Base-by-base conservation (phyloP, 2,329 filamentous ascomycete species). In the Penicillium sp. region DNA sequence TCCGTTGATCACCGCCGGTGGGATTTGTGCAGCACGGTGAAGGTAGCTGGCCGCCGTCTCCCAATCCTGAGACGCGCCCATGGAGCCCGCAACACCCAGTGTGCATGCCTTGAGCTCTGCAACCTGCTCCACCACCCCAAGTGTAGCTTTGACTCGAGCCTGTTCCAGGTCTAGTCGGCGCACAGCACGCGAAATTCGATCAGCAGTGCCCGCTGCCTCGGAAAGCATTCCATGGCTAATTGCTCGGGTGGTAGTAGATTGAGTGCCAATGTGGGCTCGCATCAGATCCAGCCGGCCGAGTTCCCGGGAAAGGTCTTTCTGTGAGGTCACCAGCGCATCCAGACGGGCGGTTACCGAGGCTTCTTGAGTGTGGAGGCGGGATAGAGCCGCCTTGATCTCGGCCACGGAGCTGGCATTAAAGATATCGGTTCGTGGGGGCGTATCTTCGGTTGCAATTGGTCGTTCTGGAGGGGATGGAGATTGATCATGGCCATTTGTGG, bases 11-110 rank as follows among this genome's bases (percentile, higher is more conserved):
- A 99, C 93, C 1, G 89, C 82, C 50, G 87, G 83, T 0, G 93
- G 93, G 13, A 99, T 87, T 64, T 89, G 87, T 58, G 87, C 87
- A 7, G 95, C 93, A 45, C 93, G 86, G 61, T 90, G 86, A 57
- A 99, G 83, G 74, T 98, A 98, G 47, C 85, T 90, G 2, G 95
- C 95, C 3, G 95, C 95, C 3, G 91, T 95, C 75, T 99, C 95
- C 95, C 95, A 99, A 78, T 99, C 95, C 75, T 99, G 95, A 43
- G 95, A 91, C 5, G 93, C 93, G 33, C 93, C 95, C 95, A 99
- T 99, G 58, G 90, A 96, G 19, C 93, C 95, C 26, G 93, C 88
- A 11, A 98, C 93, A 44, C 95, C 95, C 58, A 97, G 86, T 35
- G 98, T 91, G 72, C 95, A 99, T 9, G 95, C 90, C 77, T 98